Conservation (phyloP, 2,329 filamentous ascomycete species). For the Claviceps cyperi region DNA sequence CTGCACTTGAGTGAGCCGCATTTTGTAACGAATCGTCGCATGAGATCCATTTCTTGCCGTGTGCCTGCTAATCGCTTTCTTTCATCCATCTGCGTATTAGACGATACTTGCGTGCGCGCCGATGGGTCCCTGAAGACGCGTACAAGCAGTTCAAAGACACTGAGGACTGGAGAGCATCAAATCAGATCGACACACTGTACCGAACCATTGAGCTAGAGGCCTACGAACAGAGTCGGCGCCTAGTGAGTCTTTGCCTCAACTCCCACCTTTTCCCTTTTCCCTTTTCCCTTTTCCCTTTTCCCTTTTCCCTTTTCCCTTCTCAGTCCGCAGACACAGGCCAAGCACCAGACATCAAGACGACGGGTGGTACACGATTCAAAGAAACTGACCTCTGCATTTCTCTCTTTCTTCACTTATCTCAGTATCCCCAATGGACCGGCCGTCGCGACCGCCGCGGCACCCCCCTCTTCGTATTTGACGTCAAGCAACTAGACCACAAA, state of each 20-base stretch:
- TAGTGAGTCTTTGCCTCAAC: slow-evolving; percentile 38
- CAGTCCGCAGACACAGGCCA: too few relatives aligned
- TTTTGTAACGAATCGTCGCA: too few relatives aligned
- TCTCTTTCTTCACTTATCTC: slow-evolving; percentile 1
- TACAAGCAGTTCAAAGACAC: slow-evolving; percentile 76
- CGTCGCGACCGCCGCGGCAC: slow-evolving; percentile 82
- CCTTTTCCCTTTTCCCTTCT: too few relatives aligned
- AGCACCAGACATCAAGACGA: too few relatives aligned
- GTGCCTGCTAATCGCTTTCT: slow-evolving; percentile 1
- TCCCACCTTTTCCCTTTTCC: too few relatives aligned
- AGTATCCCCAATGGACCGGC: slow-evolving; percentile 94
- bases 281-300: too few relatives aligned
- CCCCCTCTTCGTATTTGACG: slow-evolving; percentile 82
- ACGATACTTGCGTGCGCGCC: slow-evolving; percentile 73
- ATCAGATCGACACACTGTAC: slow-evolving; percentile 66
- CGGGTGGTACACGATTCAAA: too few relatives aligned
- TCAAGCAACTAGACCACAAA: slow-evolving; percentile 69
- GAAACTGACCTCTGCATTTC: background rate
- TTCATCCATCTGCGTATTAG: slow-evolving; percentile 26
- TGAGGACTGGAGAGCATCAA: slow-evolving; percentile 72
- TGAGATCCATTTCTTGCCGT: too few relatives aligned
- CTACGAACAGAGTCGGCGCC: slow-evolving; percentile 63
- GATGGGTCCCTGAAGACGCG: slow-evolving; percentile 65
- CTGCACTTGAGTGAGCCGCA: too few relatives aligned
- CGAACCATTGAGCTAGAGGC: slow-evolving; percentile 73